Evolutionary conservation across 768 basidiomycete genomes (phyloP), one percentile per base, ranked within the genome.

Genomic region (Tubosaeta brunneosetosa): DNA sequence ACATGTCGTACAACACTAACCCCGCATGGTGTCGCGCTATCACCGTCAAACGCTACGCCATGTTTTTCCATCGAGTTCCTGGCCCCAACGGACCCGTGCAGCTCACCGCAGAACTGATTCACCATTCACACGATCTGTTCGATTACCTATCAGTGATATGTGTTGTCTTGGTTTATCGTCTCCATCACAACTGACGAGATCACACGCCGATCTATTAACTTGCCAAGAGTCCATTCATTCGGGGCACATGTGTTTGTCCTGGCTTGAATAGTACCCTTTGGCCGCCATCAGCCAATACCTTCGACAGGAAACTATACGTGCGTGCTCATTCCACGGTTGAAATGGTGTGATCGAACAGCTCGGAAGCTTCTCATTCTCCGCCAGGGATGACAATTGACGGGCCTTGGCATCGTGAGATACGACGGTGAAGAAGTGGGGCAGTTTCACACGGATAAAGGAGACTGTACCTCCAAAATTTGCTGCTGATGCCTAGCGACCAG

Each of bases 1-100:
- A 40, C 44, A 49, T 53, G 50, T 40, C 59, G 44, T 55, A 52
- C 43, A 13, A 14, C 12, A 19, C 33, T 56, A 59, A 56, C 50
- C 45, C 58, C 58, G 50, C 56, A 47, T 4, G 5, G 16, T 47
- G 32, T 34, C 45, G 27, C 25, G 27, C 43, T 44, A 44, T 40
- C 38, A 10, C 38, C 38, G 38, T 40, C 37, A 38, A 40, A 40
- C 11, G 38, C 19, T 40, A 40, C 38, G 38, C 38, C 19, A 40
- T 40, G 38, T 17, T 40, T 34, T 40, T 22, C n/a, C n/a, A n/a
- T 5, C 12, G 26, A 6, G 41, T 26, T 42, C 41, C 25, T 26
- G 7, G 17, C n/a, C n/a, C 8, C 37, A 26, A 25, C 14, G 25
- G 25, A 42, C 3, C 41, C 41, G 41, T 13, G 5, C 40, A 11